Conservation (phyloP, 345 rosid species). For the Microcos paniculata region DNA sequence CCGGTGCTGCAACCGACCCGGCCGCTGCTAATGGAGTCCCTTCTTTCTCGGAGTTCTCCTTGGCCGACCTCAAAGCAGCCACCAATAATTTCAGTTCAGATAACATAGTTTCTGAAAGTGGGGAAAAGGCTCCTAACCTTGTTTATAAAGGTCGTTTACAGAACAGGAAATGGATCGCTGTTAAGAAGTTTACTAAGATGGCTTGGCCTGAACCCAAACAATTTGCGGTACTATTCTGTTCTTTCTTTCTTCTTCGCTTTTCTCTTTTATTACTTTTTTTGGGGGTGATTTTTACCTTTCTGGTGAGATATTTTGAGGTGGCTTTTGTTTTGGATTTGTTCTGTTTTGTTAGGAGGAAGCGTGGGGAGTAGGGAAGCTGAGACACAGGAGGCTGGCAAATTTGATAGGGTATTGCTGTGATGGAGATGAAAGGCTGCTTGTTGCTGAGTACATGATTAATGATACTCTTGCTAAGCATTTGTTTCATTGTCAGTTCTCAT, state of each 20-base stretch:
- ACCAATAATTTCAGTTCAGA: slow-evolving; percentile 69
- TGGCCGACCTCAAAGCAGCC: slow-evolving; percentile 64
- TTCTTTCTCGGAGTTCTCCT: slow-evolving; percentile 65
- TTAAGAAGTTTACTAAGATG: slow-evolving; percentile 73
- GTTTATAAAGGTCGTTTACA: slow-evolving; percentile 72
- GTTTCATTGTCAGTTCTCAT: slow-evolving; percentile 62
- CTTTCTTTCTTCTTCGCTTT: background rate
- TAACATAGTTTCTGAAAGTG: slow-evolving; percentile 71
- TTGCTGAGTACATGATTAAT: slow-evolving; percentile 97
- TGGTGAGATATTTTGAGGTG: slow-evolving; percentile 11
- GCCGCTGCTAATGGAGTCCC: slow-evolving; percentile 35
- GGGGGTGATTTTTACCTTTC: too few relatives aligned
- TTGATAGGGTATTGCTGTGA: slow-evolving; percentile 97
- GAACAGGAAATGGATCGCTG: slow-evolving; percentile 76
- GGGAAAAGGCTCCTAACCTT: slow-evolving; percentile 67
- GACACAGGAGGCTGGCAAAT: slow-evolving; percentile 81
- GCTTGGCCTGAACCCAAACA: slow-evolving; percentile 89
- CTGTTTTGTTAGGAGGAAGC: slow-evolving; percentile 74
- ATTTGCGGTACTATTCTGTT: slow-evolving; percentile 48
- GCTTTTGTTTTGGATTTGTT: slow-evolving; percentile 12
- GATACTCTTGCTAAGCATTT: slow-evolving; percentile 97
- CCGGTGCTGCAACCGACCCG: slow-evolving; percentile 32
- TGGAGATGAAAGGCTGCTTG: slow-evolving; percentile 95
- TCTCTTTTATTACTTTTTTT: background rate
- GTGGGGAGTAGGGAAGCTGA: slow-evolving; percentile 82